Conservation (phyloP, 345 rosid genomes). For the Acer campestre region DNA sequence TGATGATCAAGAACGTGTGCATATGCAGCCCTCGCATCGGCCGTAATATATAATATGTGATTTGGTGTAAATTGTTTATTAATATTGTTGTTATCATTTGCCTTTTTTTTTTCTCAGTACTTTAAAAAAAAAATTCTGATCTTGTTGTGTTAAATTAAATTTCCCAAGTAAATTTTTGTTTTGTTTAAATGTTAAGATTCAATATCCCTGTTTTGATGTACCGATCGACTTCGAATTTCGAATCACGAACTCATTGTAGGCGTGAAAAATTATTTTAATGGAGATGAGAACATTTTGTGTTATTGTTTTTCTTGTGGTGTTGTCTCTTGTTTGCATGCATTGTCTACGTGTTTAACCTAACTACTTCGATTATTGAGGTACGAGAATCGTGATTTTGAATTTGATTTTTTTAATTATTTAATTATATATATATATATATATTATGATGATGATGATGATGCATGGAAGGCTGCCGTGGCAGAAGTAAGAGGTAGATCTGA, state of each 20-base stretch:
- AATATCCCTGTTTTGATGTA: background rate
- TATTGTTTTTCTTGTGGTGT: background rate
- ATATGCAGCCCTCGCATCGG: constrained; percentile 24
- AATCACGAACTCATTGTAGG: background rate
- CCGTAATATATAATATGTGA: constrained; percentile 27
- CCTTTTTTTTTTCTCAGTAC: background rate
- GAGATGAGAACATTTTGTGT: background rate
- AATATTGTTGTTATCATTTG: constrained; percentile 8
- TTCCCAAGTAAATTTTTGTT: background rate
- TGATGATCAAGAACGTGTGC: constrained; percentile 18
- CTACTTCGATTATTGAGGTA: background rate
- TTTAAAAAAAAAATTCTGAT: background rate
- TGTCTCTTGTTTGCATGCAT: background rate
- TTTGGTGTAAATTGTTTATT: constrained; percentile 22
- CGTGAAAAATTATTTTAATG: background rate
- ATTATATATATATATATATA: no score
- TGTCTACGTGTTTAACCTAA: constrained; percentile 29
- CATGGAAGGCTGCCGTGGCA: no score
- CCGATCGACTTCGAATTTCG: constrained; percentile 18
- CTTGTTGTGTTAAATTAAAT: constrained; percentile 1
- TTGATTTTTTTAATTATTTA: background rate
- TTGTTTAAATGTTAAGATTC: no score
- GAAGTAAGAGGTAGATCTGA: no score
- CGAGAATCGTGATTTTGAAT: background rate
- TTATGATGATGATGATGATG: no score